Base-by-base conservation (phyloP, 140 eudicot species). In the Senecio squalidus region DNA sequence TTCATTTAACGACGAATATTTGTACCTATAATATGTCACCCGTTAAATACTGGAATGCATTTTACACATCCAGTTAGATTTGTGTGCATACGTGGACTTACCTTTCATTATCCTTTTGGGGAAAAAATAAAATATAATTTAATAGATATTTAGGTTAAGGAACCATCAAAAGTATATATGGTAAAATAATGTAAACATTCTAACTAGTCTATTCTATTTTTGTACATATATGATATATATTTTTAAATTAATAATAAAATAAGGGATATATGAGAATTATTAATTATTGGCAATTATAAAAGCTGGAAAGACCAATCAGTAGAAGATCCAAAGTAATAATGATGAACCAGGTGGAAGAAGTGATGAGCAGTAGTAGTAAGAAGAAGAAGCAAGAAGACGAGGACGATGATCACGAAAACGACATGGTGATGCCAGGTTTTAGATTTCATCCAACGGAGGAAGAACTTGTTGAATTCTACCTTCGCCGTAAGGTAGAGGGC, bases 401-500 rank as follows among this genome's bases (percentile, higher is more conserved):
- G 51, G 36, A 54, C 0, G 59, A 48, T 58, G 75, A 86, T 44
- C 96, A 83, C 34, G 94, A 91, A 58, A 80, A 74, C 55, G 98
- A 91, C 84, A 62, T 79, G 78, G 98, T 91, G 49, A 91, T 91
- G 98, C 98, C 98, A 0, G 98, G 98, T 0, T 91, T 91, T 70
- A 79, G 98, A 27, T 91, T 91, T 64, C 96, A 86, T 62, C 98
- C 98, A 21, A 91, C 98, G 5, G 98, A 91, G 50, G 98, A 91
- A 70, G 98, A 91, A 45, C 94, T 91, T 16, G 83, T 91, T 0
- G 98, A 91, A 40, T 91, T 91, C 85, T 91, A 91, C 91, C 98
- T 91, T 65, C 94, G 98, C 79, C 96, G 98, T 76, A 91, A 91
- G 86, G 96, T 91, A 38, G 98, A 91, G 85, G 98, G 98, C 78